phyloP scores from a whole-genome alignment of 2,329 filamentous ascomycete species.

The Thelonectria blattea region DNA sequence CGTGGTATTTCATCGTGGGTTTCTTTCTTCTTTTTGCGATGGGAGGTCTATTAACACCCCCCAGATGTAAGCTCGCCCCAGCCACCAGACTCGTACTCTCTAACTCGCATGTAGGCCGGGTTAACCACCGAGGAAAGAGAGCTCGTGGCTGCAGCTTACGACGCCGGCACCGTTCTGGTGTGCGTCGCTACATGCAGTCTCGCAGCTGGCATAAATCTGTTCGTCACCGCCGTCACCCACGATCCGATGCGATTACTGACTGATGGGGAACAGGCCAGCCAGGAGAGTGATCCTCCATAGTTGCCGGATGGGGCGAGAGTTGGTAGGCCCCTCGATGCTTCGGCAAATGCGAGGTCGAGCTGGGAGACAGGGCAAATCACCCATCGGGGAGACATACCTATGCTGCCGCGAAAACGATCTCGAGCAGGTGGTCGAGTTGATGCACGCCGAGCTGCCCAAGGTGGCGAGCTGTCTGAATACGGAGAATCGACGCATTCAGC shows the following conservation, averaged over 20 bases:
- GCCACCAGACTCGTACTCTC: neutral
- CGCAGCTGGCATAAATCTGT: slow-evolving; percentile 82
- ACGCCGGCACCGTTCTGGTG: slow-evolving; percentile 69
- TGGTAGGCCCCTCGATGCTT: slow-evolving; percentile 80
- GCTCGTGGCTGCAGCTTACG: slow-evolving; percentile 73
- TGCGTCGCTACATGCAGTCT: slow-evolving; percentile 80
- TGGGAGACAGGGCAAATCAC: slow-evolving; percentile 79
- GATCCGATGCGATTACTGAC: slow-evolving; percentile 18
- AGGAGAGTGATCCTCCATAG: slow-evolving; percentile 77
- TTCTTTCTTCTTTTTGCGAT: neutral
- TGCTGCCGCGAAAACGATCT: slow-evolving; percentile 74
- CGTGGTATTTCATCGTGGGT: slow-evolving; percentile 74
- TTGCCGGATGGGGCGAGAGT: slow-evolving; percentile 75
- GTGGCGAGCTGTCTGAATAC: slow-evolving; percentile 72
- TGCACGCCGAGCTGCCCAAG: slow-evolving; percentile 74
- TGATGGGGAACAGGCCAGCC: slow-evolving; percentile 53
- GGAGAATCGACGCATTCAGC: slow-evolving; percentile 71
- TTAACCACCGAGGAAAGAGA: slow-evolving; percentile 79
- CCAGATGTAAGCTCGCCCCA: slow-evolving; percentile 46
- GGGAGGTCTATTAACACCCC: slow-evolving; percentile 12
- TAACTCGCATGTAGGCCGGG: slow-evolving; percentile 56
- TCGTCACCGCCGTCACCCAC: slow-evolving; percentile 17
- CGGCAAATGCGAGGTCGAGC: slow-evolving; percentile 82
- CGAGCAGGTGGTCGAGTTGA: slow-evolving; percentile 71
- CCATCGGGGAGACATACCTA: slow-evolving; percentile 77